Conservation (phyloP, 2,329 filamentous ascomycete species). For the Fusarium drepaniforme region DNA sequence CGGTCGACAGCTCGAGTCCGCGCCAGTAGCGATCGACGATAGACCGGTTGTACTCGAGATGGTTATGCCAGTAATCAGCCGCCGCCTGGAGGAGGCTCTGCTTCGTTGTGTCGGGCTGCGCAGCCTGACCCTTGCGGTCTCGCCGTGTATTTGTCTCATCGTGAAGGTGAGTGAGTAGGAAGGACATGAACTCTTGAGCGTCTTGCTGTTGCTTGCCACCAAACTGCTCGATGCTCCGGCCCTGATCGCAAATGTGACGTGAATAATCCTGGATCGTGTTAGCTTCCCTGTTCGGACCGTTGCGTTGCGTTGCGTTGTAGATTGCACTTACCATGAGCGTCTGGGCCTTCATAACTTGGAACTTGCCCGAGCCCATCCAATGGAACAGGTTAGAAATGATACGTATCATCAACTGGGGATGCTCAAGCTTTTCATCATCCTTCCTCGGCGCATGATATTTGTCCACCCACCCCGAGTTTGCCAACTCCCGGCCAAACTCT, state of each 20-base stretch:
- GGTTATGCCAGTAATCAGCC: slow-evolving; percentile 79
- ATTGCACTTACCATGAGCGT: slow-evolving; percentile 67
- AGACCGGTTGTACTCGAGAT: slow-evolving; percentile 77
- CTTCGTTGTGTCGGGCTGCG: slow-evolving; percentile 49
- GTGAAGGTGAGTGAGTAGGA: slow-evolving; percentile 83
- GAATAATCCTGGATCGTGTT: slow-evolving; percentile 65
- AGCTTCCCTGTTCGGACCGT: slow-evolving; percentile 31
- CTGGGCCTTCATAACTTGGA: slow-evolving; percentile 63
- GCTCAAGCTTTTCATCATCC: slow-evolving; percentile 63
- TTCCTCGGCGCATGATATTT: slow-evolving; percentile 77
- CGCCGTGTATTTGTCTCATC: slow-evolving; percentile 81
- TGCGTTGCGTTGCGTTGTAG: neutral
- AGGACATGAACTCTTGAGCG: slow-evolving; percentile 89
- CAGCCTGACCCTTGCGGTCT: slow-evolving; percentile 53
- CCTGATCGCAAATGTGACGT: slow-evolving; percentile 51
- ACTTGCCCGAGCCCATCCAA: slow-evolving; percentile 66
- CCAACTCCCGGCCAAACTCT: slow-evolving; percentile 73
- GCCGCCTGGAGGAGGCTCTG: slow-evolving; percentile 66
- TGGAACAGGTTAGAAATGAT: slow-evolving; percentile 70
- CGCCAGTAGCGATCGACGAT: slow-evolving; percentile 85
- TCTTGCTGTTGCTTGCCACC: slow-evolving; percentile 87
- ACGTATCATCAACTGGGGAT: slow-evolving; percentile 70
- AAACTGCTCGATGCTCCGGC: slow-evolving; percentile 61
- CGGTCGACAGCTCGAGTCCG: slow-evolving; percentile 78
- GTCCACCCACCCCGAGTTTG: slow-evolving; percentile 70